Evolutionary conservation across 208 protist genomes (phyloP).

Genomic region (Acanthamoeba healyi): DNA sequence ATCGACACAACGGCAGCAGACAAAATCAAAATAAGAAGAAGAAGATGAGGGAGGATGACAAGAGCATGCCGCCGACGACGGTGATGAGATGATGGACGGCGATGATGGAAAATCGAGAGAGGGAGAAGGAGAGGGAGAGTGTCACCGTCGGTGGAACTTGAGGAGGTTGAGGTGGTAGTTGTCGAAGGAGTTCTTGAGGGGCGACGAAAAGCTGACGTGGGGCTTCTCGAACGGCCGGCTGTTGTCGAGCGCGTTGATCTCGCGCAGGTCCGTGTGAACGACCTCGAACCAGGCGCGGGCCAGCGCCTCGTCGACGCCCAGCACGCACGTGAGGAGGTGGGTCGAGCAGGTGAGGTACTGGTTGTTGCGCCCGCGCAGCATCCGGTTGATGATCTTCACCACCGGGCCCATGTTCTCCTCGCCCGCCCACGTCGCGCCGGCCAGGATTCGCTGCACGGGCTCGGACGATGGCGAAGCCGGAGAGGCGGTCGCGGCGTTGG

Average conservation of each 20-base stretch:
- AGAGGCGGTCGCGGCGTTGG: background rate
- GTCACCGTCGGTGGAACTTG: conserved; percentile 11
- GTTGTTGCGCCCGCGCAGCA: conserved; percentile 38
- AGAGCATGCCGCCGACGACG: no score
- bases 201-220: background rate
- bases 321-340: background rate
- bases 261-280: conserved; percentile 45
- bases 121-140: no score
- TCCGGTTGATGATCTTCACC: conserved; percentile 62
- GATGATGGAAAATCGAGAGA: no score
- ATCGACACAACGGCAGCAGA: no score
- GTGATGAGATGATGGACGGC: no score
- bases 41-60: no score
- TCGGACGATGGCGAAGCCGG: background rate
- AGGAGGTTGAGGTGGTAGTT: conserved; percentile 41
- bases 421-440: conserved; percentile 18
- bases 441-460: background rate
- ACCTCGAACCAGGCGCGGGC: conserved; percentile 31
- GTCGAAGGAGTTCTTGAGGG: conserved; percentile 69
- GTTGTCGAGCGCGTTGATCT: conserved; percentile 60
- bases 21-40: no score
- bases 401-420: conserved; percentile 55
- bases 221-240: conserved; percentile 56
- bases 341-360: conserved; percentile 50
- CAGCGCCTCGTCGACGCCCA: conserved; percentile 41